Evolutionary conservation across 2,329 filamentous ascomycete species (phyloP), one percentile per base, ranked within the genome.

Genomic region (Ceratocystiopsis minuta): DNA sequence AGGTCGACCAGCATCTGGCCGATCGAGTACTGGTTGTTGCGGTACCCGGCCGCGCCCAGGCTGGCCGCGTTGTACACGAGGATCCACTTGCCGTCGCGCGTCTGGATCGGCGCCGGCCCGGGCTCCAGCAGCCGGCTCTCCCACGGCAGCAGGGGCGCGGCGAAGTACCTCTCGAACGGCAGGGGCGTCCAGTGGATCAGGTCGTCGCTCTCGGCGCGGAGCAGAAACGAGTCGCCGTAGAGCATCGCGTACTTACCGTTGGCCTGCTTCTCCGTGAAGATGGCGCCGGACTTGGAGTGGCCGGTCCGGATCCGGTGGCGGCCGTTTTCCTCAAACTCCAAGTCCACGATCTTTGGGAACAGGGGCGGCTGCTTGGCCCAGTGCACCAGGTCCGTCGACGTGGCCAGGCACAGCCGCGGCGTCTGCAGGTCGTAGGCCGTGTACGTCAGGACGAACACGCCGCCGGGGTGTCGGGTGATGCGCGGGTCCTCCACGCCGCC

Each of bases 401-500:
- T 60, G 31, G 57, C 57, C 6, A 60, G 43, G 35, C 56, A 59
- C 13, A 60, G 52, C 32, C 52, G 54, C 13, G 57, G 50, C 2
- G 48, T 51, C 5, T 47, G 50, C n/a, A 47, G 39, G 37, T 60
- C 55, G 38, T 51, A 60, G 2, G 44, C 55, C 4, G 57, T 60
- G 43, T 60, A 60, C 2, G 57, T 60, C 44, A 60, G 43, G 49
- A 60, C 58, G 44, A 60, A 59, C 0, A 55, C 55, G 1, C 57
- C 56, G 28, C 60, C 57, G 28, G 58, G 49, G 17, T 55, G 52
- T 14, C 57, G 52, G 9, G 24, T 36, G 20, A 61, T 50, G 15
- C 58, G 51, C 11, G 58, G 57, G 42, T 61, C 58, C 44, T 61
- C 57, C 24, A 50, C 53, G 20, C 56, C 56, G 31, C 57, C 57